Percentiles rank a stretch among this genome's conserved stretches.
These are phyloP conservation scores for Curvularia lunata DNA, from an alignment of 2,329 filamentous ascomycete genomes.

Conservation along the genomic window DNA sequence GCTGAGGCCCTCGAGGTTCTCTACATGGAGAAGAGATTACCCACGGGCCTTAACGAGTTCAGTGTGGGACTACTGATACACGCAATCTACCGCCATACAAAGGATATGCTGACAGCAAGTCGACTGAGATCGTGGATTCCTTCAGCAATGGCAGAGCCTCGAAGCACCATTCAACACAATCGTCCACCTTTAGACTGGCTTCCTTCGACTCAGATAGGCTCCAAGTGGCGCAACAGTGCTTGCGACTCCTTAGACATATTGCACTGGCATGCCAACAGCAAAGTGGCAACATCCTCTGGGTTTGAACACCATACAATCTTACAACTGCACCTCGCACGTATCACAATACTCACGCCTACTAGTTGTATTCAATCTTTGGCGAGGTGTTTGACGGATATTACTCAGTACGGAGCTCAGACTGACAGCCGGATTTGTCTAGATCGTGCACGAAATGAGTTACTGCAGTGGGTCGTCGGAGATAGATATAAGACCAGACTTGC, in stretches of 20 bases:
- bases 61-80: constrained; percentile 58
- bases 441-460: constrained; percentile 41
- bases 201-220: constrained; percentile 55
- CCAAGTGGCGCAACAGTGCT: constrained; percentile 57
- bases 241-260: constrained; percentile 61
- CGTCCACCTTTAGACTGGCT: constrained; percentile 49
- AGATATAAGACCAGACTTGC: constrained; percentile 64
- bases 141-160: constrained; percentile 26
- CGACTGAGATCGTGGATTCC: constrained; percentile 51
- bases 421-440: background rate
- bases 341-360: constrained; percentile 60
- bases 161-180: constrained; percentile 2
- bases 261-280: constrained; percentile 64
- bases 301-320: constrained; percentile 62
- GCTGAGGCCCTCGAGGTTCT: constrained; percentile 51
- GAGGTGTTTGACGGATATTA: constrained; percentile 24
- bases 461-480: constrained; percentile 59
- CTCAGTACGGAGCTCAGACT: background rate
- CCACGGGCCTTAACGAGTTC: constrained; percentile 56
- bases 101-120: constrained; percentile 57
- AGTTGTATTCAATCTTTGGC: constrained; percentile 55
- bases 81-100: constrained; percentile 58
- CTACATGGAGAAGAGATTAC: constrained; percentile 58
- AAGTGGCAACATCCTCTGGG: constrained; percentile 57
- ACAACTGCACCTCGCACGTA: constrained; percentile 62